Conservation (phyloP, 78 protist species). For the Ministeria vibrans region DNA sequence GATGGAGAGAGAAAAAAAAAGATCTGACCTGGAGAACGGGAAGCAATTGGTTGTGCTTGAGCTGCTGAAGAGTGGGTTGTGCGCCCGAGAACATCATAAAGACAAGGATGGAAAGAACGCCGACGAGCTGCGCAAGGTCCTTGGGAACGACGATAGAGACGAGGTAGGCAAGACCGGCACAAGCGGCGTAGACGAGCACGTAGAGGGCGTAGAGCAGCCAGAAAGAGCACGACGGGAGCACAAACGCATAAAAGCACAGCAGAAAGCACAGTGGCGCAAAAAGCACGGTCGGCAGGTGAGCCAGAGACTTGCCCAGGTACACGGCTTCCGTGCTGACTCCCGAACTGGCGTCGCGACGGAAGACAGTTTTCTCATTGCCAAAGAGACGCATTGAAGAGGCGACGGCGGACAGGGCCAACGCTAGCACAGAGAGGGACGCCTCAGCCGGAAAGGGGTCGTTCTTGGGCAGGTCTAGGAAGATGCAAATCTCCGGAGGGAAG, state of each 20-base stretch:
- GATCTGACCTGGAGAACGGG: not conserved
- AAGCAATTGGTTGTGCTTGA: not conserved
- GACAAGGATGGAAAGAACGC: not conserved
- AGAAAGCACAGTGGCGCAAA: not conserved
- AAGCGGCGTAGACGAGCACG: not conserved
- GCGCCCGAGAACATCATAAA: conserved; percentile 13
- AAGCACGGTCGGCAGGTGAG: conserved; percentile 6
- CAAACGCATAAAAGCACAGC: not conserved
- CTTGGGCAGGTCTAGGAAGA: not conserved
- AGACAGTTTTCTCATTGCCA: conserved; percentile 5
- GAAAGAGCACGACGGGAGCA: not conserved
- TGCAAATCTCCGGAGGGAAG: not conserved
- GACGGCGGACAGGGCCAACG: conserved; percentile 8
- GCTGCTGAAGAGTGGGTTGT: not conserved
- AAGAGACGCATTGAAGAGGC: not conserved
- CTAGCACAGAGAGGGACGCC: conserved; percentile 4
- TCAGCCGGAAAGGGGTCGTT: conserved; percentile 12
- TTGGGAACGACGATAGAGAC: not conserved
- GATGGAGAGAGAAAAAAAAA: too few species aligned
- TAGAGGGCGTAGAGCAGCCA: not conserved
- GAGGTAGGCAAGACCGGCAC: conserved; percentile 16
- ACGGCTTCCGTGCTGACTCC: not conserved
- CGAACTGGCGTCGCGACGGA: conserved; percentile 2
- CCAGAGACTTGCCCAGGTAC: conserved; percentile 11
- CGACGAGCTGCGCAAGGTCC: conserved; percentile 7